Evolutionary conservation across 371 early-diverging fungal species (phyloP), one percentile per base, ranked within the genome.

Genomic region (Encephalitozoon intestinalis): DNA sequence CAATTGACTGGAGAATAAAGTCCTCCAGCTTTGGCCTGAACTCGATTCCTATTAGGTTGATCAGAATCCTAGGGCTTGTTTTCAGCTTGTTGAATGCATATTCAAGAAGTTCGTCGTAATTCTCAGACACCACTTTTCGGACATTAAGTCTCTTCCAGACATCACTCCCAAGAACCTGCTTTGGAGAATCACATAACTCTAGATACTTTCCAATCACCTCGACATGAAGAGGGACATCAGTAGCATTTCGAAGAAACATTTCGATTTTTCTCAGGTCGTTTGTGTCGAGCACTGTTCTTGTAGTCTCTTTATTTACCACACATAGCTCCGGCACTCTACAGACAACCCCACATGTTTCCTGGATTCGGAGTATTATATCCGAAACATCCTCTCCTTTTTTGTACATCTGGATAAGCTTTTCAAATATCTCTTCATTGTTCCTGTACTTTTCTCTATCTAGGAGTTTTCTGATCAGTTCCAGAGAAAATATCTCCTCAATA

Each of bases 171-270:
- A 69, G 9, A 25, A 40, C 37, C 5, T 37, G 28, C 8, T 53
- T 37, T 31, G 58, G n/a, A 58, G 34, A 34, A 12, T 58, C 31
- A 9, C 58, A 58, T 34, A 58, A 7, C 39, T 49, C 43, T 7
- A 69, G 37, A 37, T 69, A 69, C 25, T 52, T 52, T 18, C 41
- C 41, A 18, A 69, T 25, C 25, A 69, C 43, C 4, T 69, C 52
- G 25, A 52, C 21, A 9, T 69, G 53, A 15, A 69, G 8, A 2
- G 39, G 51, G 11, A 53, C 25, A 26, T 51, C 9, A 11, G 4
- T 41, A 0, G 53, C 39, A 26, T 53, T 15, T 2, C 26, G 21
- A 18, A 69, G n/a, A 39, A 51, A 69, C 18, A 34, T 69, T 31
- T 69, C 49, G 28, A 69, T 39, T n/a, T 30, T 52, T 9, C 53